Evolutionary conservation across 208 protist species (phyloP).

Genomic region (Leishmania lainsoni): DNA sequence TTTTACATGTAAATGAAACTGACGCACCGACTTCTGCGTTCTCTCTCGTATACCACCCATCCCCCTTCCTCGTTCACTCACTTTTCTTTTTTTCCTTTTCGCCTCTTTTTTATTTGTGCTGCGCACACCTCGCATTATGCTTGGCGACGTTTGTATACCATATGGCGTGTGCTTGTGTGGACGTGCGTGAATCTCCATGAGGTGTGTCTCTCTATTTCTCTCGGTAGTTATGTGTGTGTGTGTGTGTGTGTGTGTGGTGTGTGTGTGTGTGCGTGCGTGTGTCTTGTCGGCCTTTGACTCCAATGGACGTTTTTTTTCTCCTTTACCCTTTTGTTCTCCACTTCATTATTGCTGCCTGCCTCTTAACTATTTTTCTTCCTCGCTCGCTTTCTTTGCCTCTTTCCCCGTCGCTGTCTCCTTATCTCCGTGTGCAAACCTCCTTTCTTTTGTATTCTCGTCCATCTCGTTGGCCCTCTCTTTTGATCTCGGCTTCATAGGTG

Average conservation of each 20-base stretch:
- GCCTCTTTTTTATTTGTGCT: not conserved
- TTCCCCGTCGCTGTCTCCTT: not conserved
- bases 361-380: not conserved
- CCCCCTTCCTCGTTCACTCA: not conserved
- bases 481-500: not conserved
- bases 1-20: slow-evolving; percentile 22
- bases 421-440: not conserved
- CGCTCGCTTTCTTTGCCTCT: not conserved
- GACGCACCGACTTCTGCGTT: slow-evolving; percentile 7
- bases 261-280: not conserved
- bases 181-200: not conserved
- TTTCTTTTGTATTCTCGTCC: not conserved
- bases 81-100: not conserved
- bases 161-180: not conserved
- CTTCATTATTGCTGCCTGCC: not conserved
- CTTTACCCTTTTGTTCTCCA: no score
- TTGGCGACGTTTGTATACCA: not conserved
- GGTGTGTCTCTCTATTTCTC: not conserved
- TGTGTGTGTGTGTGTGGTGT: not conserved
- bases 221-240: not conserved
- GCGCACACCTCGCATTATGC: not conserved
- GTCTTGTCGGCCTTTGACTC: not conserved
- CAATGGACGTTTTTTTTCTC: not conserved
- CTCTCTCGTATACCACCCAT: slow-evolving; percentile 11
- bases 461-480: not conserved